Percentiles rank a stretch among this genome's conserved stretches.
Evolutionary conservation across 257 asterid species (phyloP).

Genomic region (Plantago elongata): DNA sequence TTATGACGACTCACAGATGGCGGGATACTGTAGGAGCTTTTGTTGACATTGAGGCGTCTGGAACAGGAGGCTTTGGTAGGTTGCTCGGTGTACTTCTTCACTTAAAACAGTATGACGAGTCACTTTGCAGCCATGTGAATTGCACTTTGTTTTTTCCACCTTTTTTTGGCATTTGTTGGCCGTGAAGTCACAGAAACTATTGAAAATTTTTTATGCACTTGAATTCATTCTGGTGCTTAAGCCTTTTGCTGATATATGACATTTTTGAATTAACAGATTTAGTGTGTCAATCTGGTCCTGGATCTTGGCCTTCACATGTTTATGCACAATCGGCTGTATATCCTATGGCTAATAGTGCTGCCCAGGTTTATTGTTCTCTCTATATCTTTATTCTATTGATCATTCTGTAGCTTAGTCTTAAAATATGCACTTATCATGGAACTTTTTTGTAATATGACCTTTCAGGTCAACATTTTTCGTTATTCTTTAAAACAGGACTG

Average conservation of each 20-base stretch:
- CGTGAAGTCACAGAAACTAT: background rate
- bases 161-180: background rate
- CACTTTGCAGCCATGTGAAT: constrained; percentile 9
- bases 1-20: constrained; percentile 94
- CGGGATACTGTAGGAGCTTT: constrained; percentile 85
- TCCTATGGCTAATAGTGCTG: constrained; percentile 98
- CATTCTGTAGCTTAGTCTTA: background rate
- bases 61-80: constrained; percentile 92
- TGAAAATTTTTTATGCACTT: constrained; percentile 8
- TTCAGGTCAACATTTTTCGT: too few species aligned
- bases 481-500: background rate
- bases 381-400: constrained; percentile 10
- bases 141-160: constrained; percentile 3
- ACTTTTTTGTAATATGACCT: too few species aligned
- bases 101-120: constrained; percentile 19
- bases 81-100: constrained; percentile 19
- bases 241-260: constrained; percentile 18
- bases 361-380: constrained; percentile 62
- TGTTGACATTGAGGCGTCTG: constrained; percentile 87
- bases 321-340: constrained; percentile 84
- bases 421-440: background rate
- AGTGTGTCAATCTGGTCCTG: constrained; percentile 99
- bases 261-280: constrained; percentile 55
- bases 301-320: constrained; percentile 85
- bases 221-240: constrained; percentile 15